phyloP scores from a whole-genome alignment of 441 rosid genomes.

The Gossypium davidsonii region DNA sequence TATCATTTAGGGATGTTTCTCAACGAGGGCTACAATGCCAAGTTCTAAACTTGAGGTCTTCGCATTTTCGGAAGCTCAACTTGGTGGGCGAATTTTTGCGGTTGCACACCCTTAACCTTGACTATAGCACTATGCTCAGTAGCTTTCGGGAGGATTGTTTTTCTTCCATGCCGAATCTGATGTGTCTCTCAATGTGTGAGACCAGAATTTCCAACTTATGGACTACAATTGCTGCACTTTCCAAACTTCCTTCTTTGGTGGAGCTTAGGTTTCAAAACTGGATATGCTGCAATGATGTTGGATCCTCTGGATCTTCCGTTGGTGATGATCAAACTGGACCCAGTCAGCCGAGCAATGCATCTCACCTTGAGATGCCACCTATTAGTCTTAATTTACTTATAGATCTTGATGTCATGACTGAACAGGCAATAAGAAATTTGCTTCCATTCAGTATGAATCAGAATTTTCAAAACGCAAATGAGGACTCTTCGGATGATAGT shows the following conservation, averaged over 20 bases:
- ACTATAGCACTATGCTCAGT: slow-evolving; percentile 49
- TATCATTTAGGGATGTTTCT: slow-evolving; percentile 54
- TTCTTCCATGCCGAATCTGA: slow-evolving; percentile 72
- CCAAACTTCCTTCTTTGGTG: slow-evolving; percentile 56
- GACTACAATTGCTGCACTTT: slow-evolving; percentile 73
- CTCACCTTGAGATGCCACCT: slow-evolving; percentile 23
- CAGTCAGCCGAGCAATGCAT: slow-evolving; percentile 15
- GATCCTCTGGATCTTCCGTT: slow-evolving; percentile 26
- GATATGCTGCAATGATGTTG: slow-evolving; percentile 53
- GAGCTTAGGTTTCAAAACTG: slow-evolving; percentile 73
- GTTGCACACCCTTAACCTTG: slow-evolving; percentile 64
- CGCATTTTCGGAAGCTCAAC: slow-evolving; percentile 63
- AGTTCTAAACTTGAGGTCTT: slow-evolving; percentile 59
- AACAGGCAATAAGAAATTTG: slow-evolving; percentile 35
- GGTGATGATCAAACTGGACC: slow-evolving; percentile 29
- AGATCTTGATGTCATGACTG: slow-evolving; percentile 30
- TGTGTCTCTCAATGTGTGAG: slow-evolving; percentile 71
- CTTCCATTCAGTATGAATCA: slow-evolving; percentile 29
- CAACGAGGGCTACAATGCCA: slow-evolving; percentile 65
- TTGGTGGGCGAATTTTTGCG: slow-evolving; percentile 61
- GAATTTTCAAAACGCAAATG: slow-evolving; percentile 28
- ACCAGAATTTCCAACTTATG: slow-evolving; percentile 73
- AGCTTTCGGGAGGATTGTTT: slow-evolving; percentile 82
- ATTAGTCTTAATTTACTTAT: slow-evolving; percentile 24
- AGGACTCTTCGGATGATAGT: slow-evolving; percentile 50